Evolutionary conservation across 2,329 filamentous ascomycete genomes (phyloP), one percentile per base, ranked within the genome.

Genomic region (Akanthomyces muscarius): DNA sequence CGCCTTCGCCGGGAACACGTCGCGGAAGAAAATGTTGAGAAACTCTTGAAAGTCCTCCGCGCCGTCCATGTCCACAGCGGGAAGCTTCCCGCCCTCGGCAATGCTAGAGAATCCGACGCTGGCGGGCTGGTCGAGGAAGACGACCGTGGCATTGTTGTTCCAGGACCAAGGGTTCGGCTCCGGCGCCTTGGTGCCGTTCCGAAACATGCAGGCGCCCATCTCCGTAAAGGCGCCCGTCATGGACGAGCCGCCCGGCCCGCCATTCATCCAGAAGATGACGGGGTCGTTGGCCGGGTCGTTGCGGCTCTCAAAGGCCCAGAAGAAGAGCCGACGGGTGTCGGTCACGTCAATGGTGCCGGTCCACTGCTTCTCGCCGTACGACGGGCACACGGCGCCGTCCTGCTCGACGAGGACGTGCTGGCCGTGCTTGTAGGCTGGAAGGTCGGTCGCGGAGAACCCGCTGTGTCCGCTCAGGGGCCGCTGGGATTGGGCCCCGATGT

Each of bases 51-150:
- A 78, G 68, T 83, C 81, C 51, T 74, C 71, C 1, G 79, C 78
- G 14, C 76, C 77, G 1, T 76, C 74, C 41, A 76, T 74, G 14
- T 80, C 81, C 5, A 72, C 73, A 2, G 65, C 68, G 2, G 77
- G 74, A 1, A 75, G 21, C 1, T 67, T 61, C 14, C 64, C 62
- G 47, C 64, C 67, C 5, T 65, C 61, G 5, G 67, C 64, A 2
- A 65, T 54, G 66, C 80, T 82, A 2, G 83, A 86, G 65, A 86
- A 81, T n/a, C 81, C 81, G 18, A 87, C 81, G 70, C 87, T 84
- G 57, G 85, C 83, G 21, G 84, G 84, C 70, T 78, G 76, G 69
- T 78, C 77, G 62, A 80, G 71, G 63, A 78, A 80, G 23, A 80
- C 67, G 63, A 86, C 71, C 4, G 67, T 69, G 1, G 68, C 66